Evolutionary conservation across 768 basidiomycete species (phyloP), one percentile per base, ranked within the genome.

Genomic region (Tylopilus intermedius): DNA sequence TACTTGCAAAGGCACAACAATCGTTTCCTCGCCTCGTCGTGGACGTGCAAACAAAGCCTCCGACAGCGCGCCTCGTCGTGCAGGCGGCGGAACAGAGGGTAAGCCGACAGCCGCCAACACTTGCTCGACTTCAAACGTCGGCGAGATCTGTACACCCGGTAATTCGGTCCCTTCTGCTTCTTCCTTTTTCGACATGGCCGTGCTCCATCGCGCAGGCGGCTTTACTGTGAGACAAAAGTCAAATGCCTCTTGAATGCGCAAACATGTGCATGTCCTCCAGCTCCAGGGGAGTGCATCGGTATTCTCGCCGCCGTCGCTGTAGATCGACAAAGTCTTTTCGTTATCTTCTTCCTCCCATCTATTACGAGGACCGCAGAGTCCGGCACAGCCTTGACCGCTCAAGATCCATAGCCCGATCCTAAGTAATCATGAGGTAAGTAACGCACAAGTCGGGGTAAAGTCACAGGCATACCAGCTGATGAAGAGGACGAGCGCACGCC

Each of bases 321-420:
- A 78, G 22, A 74, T 60, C 4, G 80, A 76, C 39, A 74, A 65
- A 3, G 73, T 73, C 72, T 85, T 86, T 63, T 86, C 84, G 14
- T 73, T 75, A 26, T 83, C 82, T 46, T 86, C 80, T 71, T 92
- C 90, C 64, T 92, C 90, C 90, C 88, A 90, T 57, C 85, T 77
- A 61, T 83, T 81, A 13, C 88, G 81, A 9, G 90, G 90, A 41
- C 90, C 90, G 67, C 88, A 90, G 14, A 92, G 65, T n/a, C 90
- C 89, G 45, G 82, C 90, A 44, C 86, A 87, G 52, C 81, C 80
- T 53, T 88, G 79, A 41, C 83, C 87, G 44, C 86, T 88, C 59
- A 88, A 71, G 48, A 86, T 62, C 89, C 90, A 93, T 15, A 94
- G 76, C 44, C 85, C 86, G 46, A 88, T 66, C 80, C 88, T 89